A percentile compares a stretch with the other conserved stretches of the same genome.
phyloP scores from a whole-genome alignment of 352 stramenopile genomes.

The Globisporangium nunn region DNA sequence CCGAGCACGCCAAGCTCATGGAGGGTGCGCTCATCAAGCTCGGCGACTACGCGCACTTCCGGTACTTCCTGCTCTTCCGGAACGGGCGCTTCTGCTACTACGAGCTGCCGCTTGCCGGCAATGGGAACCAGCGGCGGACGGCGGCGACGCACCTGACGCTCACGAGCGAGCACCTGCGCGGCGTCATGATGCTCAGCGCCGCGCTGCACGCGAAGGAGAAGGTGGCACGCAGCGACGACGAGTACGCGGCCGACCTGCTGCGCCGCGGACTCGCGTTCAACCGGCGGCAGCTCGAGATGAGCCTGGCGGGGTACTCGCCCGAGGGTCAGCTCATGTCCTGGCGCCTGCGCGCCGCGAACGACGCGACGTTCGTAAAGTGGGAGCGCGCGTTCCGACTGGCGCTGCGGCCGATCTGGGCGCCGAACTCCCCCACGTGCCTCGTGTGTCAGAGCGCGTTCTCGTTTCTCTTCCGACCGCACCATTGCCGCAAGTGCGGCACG shows the following conservation, averaged over 20 bases:
- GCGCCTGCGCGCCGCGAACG: slow-evolving; percentile 67
- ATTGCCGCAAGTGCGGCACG: slow-evolving; percentile 78
- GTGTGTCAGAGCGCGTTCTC: slow-evolving; percentile 71
- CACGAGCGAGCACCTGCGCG: slow-evolving; percentile 66
- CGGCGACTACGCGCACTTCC: slow-evolving; percentile 82
- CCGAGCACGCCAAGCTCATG: slow-evolving; percentile 82
- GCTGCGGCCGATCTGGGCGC: slow-evolving; percentile 70
- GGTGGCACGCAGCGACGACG: slow-evolving; percentile 53
- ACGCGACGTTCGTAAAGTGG: slow-evolving; percentile 74
- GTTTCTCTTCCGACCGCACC: slow-evolving; percentile 71
- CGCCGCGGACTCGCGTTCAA: slow-evolving; percentile 76
- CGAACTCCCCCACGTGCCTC: slow-evolving; percentile 66
- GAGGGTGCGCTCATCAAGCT: slow-evolving; percentile 82
- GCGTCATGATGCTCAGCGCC: slow-evolving; percentile 81
- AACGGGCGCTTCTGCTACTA: slow-evolving; percentile 86
- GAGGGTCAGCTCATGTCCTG: slow-evolving; percentile 73
- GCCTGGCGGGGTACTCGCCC: slow-evolving; percentile 71
- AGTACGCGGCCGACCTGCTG: slow-evolving; percentile 59
- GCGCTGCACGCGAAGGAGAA: slow-evolving; percentile 69
- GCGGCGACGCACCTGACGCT: slow-evolving; percentile 65
- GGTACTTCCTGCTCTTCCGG: slow-evolving; percentile 79
- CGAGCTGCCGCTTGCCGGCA: slow-evolving; percentile 67
- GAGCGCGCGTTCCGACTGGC: slow-evolving; percentile 73
- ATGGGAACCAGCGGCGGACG: slow-evolving; percentile 15
- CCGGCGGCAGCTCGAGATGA: slow-evolving; percentile 76